Base-by-base conservation (phyloP, 192 early-diverging fungal species). In the Linnemannia schmuckeri region DNA sequence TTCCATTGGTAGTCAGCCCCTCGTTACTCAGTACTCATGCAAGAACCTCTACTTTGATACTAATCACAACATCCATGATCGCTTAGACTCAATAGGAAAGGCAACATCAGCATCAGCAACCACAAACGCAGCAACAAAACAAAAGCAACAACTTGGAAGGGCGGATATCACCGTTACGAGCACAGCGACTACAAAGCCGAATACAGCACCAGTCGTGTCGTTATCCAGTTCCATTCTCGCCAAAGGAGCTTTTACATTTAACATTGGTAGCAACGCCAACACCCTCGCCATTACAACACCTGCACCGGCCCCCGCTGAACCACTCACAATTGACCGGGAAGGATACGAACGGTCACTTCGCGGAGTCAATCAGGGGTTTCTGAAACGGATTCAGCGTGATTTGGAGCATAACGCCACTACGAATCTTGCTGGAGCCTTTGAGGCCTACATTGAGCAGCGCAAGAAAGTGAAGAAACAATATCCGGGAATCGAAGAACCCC, bases 241-340 rank as follows among this genome's bases (percentile, higher is more conserved):
- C 6, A 75, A 79, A 6, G 63, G 61, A 18, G 46, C 74, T 10
- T 85, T 85, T 47, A 85, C 78, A 0, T 85, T 85, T 37, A 85
- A 85, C 54, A 55, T 85, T 17, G 83, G 83, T 18, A 85, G 83
- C 74, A 79, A 75, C 15, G 83, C 74, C 18, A 80, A 40, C 46
- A 33, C 63, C 33, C 40, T 69, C 6, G n/a, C 76, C 10, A 27
- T 52, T 9, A 40, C 61, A 22, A 80, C 47, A 8, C 30, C 76
- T 17, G 33, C 24, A 47, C 22, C 18, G 0, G 18, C 27, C 5
- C 18, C 41, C 18, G 61, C 24, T 4, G 63, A 69, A 4, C 41
- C 54, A 27, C n/a, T 13, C 38, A 27, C 61, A 6, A n/a, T 55
- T 6, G 77, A 85, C 55, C 66, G 55, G n/a, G 83, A 85, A 20